Evolutionary conservation across 371 early-diverging fungal species (phyloP).

Genomic region (Mucor sp.): DNA sequence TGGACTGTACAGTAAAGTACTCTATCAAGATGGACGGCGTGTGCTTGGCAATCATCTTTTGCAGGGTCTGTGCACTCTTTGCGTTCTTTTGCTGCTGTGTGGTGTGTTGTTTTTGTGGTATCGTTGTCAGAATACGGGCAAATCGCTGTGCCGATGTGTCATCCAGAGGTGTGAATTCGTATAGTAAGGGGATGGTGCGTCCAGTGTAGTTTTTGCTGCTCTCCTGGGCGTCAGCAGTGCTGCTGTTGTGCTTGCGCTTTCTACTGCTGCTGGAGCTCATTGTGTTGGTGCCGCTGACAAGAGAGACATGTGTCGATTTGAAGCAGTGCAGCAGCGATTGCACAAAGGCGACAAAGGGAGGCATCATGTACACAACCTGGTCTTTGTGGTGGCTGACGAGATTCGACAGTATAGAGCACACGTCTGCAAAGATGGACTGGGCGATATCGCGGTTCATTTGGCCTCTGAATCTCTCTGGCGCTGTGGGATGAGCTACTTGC

Average conservation of each 20-base stretch:
- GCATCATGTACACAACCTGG: slow-evolving; percentile 46
- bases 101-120: slow-evolving; percentile 28
- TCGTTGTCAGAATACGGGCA: slow-evolving; percentile 56
- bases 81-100: slow-evolving; percentile 8
- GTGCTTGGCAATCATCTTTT: slow-evolving; percentile 65
- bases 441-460: slow-evolving; percentile 27
- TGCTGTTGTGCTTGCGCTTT: slow-evolving; percentile 15
- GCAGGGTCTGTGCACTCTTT: slow-evolving; percentile 20
- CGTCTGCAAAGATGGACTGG: slow-evolving; percentile 36
- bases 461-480: slow-evolving; percentile 20
- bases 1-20: slow-evolving; percentile 67
- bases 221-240: neutral
- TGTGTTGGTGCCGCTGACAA: slow-evolving; percentile 30
- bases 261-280: neutral
- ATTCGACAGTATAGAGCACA: slow-evolving; percentile 50
- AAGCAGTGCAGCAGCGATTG: slow-evolving; percentile 61
- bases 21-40: slow-evolving; percentile 69
- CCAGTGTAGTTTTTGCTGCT: slow-evolving; percentile 3
- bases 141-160: slow-evolving; percentile 53
- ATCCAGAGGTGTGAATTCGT: slow-evolving; percentile 48
- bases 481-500: slow-evolving; percentile 37
- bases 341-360: slow-evolving; percentile 48
- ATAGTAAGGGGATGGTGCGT: slow-evolving; percentile 18
- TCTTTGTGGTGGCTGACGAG: slow-evolving; percentile 50
- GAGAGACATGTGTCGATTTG: slow-evolving; percentile 55